A percentile compares a stretch with the other conserved stretches of the same genome.
These are phyloP conservation scores for Brassica napus DNA, from an alignment of 345 rosid genomes.

Conservation along the genomic window DNA sequence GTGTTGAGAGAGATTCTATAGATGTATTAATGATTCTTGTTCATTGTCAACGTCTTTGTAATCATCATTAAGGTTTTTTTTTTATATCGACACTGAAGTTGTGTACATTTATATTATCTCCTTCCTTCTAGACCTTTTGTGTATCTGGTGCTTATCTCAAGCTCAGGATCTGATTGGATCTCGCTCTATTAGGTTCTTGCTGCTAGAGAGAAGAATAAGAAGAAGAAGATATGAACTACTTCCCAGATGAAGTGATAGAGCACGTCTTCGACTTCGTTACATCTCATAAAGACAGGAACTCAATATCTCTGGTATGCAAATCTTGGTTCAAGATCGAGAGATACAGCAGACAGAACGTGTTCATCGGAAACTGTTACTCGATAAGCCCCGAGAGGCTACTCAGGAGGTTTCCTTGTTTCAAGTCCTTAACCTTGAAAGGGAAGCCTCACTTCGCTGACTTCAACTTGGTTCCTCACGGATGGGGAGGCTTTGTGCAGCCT, in stretches of 20 bases:
- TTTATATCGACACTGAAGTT: conserved; percentile 1
- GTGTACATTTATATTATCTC: conserved; percentile 4
- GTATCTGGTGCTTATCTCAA: not conserved
- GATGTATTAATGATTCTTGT: conserved; percentile 43
- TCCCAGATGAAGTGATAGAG: conserved; percentile 93
- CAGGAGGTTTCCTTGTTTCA: conserved; percentile 69
- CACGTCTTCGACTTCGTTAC: conserved; percentile 75
- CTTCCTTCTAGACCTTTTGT: not conserved
- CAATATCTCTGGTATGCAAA: conserved; percentile 83
- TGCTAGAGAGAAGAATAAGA: not conserved
- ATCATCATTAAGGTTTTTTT: conserved; percentile 15
- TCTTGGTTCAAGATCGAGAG: conserved; percentile 92
- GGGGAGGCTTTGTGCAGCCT: conserved; percentile 85
- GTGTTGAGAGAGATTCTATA: conserved; percentile 28
- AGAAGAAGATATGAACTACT: conserved; percentile 68
- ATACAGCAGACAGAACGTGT: conserved; percentile 58
- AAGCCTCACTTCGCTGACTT: conserved; percentile 99
- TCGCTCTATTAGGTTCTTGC: not conserved
- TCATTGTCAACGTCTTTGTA: conserved; percentile 27
- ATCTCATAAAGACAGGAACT: conserved; percentile 75
- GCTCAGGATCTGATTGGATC: not conserved
- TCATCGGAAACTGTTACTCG: conserved; percentile 88
- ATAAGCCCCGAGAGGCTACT: conserved; percentile 71
- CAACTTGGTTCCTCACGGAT: conserved; percentile 83
- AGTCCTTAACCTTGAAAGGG: conserved; percentile 78